Evolutionary conservation across 2,329 filamentous ascomycete species (phyloP), one percentile per base, ranked within the genome.

Genomic region (Penicillium oxalicum): DNA sequence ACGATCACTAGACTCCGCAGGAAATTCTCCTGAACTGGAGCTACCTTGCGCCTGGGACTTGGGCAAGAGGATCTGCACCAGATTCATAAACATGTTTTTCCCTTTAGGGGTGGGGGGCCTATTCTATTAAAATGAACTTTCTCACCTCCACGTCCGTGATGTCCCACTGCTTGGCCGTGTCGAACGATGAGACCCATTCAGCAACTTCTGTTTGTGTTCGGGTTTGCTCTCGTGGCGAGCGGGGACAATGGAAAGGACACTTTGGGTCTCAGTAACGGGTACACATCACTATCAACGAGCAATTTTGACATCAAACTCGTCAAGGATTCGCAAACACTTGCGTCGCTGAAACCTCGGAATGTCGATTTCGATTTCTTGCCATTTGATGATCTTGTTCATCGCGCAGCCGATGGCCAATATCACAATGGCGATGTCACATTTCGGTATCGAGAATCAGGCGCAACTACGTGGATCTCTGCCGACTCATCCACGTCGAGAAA

Each of bases 401-500:
- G 79, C 6, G 71, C 75, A 9, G 68, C 69, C 9, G 74, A 80
- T 49, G 74, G 74, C 3, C 75, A 80, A 51, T 81, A 82, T 51
- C 80, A 83, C 58, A 76, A 77, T 56, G 80, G 80, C 4, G 80
- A 83, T 40, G 66, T 83, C 35, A 81, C 77, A 0, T 71, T 77
- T 39, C 74, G 78, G 9, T 82, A 79, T 57, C 76, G 78, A n/a
- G 54, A 64, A 2, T 61, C 60, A 1, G 69, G 67, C 4, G 46
- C 49, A 9, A 61, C 53, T 1, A 44, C 55, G 2, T 82, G 80
- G 79, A 70, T 65, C 2, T 63, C 67, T 9, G 71, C 70, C 9
- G 72, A 80, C 54, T 76, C 78, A 4, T 71, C 78, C 0, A 55
- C 64, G 1, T 56, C 65, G 9, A 70, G 76, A 9, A 62, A 63